Percentiles rank a stretch among this genome's conserved stretches.
Evolutionary conservation across 805 yeast species (phyloP).

Genomic region (Candida arabinofermentans): DNA sequence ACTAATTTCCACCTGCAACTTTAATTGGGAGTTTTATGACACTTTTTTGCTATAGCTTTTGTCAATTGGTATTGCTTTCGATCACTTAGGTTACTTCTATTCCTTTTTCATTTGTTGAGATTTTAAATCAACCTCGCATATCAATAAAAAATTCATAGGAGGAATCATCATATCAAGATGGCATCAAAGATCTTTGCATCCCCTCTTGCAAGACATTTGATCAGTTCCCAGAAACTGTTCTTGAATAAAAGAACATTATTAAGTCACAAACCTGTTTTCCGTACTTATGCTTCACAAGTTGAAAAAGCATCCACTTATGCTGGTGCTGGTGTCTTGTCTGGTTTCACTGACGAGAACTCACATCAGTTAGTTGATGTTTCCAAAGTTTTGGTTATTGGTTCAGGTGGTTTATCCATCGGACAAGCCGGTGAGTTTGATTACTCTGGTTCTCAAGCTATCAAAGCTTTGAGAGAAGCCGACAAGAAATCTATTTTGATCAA

Average conservation of each 20-base stretch:
- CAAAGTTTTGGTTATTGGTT: slow-evolving; percentile 89
- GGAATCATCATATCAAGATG: slow-evolving; percentile 4
- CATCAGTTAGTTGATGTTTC: slow-evolving; percentile 74
- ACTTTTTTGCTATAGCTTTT: too few species aligned
- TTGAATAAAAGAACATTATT: background rate
- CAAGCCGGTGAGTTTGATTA: slow-evolving; percentile 99
- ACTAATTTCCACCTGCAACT: background rate
- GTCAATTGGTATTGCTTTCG: too few species aligned
- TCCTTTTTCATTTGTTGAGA: background rate
- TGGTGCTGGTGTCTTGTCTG: slow-evolving; percentile 57
- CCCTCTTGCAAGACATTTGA: slow-evolving; percentile 12
- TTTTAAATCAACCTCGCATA: background rate
- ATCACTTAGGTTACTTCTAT: background rate
- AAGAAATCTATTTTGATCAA: slow-evolving; percentile 82
- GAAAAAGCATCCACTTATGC: slow-evolving; percentile 42
- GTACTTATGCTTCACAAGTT: slow-evolving; percentile 22
- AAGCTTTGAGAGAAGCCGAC: slow-evolving; percentile 89
- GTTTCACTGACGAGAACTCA: slow-evolving; percentile 56
- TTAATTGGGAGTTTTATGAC: background rate
- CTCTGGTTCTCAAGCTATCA: slow-evolving; percentile 98
- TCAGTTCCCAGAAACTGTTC: slow-evolving; percentile 3
- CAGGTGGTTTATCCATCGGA: slow-evolving; percentile 98
- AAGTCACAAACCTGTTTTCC: slow-evolving; percentile 1
- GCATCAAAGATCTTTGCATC: slow-evolving; percentile 6
- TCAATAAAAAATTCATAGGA: background rate